A percentile compares a stretch with the other conserved stretches of the same genome.
These are phyloP conservation scores for Elymus sibiricus DNA, from an alignment of 176 grass and related monocot genomes.

Conservation along the genomic window DNA sequence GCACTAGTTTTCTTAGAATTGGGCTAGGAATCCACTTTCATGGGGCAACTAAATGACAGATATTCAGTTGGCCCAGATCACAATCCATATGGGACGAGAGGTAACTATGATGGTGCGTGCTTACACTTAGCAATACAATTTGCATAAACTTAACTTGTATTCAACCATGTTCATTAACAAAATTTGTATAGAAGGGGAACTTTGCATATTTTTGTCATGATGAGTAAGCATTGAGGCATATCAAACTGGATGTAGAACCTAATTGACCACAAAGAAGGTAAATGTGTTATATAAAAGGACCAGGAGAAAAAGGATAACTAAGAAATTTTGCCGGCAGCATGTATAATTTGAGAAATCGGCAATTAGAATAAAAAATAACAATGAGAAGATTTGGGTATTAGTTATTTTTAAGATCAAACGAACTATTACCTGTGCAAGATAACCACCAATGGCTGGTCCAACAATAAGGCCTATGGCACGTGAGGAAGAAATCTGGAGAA, in stretches of 20 bases:
- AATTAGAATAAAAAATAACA: neutral
- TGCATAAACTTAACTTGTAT: neutral
- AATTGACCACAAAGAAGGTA: neutral
- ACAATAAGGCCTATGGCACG: conserved; percentile 58
- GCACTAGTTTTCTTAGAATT: neutral
- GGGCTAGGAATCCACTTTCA: neutral
- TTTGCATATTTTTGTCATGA: neutral
- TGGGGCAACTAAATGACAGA: neutral
- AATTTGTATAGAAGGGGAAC: neutral
- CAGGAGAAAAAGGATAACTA: neutral
- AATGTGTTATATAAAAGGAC: conserved; percentile 1
- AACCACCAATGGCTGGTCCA: conserved; percentile 72
- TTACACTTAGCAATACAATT: neutral
- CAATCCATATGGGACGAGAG: neutral
- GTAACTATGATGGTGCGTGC: neutral
- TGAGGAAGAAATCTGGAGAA: conserved; percentile 48
- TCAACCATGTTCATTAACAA: neutral
- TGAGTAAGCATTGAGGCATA: conserved; percentile 1
- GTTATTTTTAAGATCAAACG: neutral
- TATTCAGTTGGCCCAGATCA: neutral
- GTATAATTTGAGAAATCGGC: neutral
- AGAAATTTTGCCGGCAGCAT: neutral
- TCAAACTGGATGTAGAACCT: neutral
- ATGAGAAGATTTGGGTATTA: neutral
- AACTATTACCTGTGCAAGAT: conserved; percentile 54